These are phyloP conservation scores for Smallanthus sonchifolius DNA, from an alignment of 129 eudicot species.

Conservation along the genomic window DNA sequence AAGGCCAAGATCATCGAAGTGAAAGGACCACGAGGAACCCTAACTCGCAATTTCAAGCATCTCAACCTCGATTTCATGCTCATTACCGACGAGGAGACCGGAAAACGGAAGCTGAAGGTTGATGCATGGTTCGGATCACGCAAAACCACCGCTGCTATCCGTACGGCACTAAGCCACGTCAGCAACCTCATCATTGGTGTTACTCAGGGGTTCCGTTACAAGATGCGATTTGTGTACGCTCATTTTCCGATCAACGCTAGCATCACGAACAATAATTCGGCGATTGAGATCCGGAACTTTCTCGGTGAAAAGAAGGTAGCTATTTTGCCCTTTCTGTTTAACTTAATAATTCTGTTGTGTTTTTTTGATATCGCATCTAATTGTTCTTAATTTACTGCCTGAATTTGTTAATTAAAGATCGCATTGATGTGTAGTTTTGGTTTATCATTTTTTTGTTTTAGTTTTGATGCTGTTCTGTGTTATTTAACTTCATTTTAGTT, in stretches of 20 bases:
- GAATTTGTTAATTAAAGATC: too few relatives aligned
- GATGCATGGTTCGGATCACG: slow-evolving; percentile 41
- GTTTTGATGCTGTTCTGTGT: too few relatives aligned
- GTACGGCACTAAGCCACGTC: slow-evolving; percentile 37
- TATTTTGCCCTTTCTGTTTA: neutral
- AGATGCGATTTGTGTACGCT: slow-evolving; percentile 40
- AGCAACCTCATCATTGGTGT: slow-evolving; percentile 29
- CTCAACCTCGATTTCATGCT: slow-evolving; percentile 37
- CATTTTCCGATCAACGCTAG: slow-evolving; percentile 40
- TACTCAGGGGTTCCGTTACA: slow-evolving; percentile 35
- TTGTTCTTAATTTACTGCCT: too few relatives aligned
- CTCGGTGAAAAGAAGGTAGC: slow-evolving; percentile 35
- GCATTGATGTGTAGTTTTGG: too few relatives aligned
- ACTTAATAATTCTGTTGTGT: neutral
- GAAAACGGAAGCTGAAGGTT: slow-evolving; percentile 31
- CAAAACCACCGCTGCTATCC: slow-evolving; percentile 37
- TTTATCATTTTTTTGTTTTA: too few relatives aligned
- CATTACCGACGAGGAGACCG: slow-evolving; percentile 36
- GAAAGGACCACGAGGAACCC: slow-evolving; percentile 35
- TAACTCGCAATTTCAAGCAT: slow-evolving; percentile 44
- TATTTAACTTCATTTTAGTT: too few relatives aligned
- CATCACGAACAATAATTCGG: slow-evolving; percentile 20
- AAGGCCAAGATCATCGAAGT: slow-evolving; percentile 43
- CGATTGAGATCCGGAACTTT: slow-evolving; percentile 42
- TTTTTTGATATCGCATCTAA: too few relatives aligned